Percentiles rank a stretch among this genome's conserved stretches.
phyloP scores from a whole-genome alignment of 2,329 filamentous ascomycete species.

The Chrysosporium queenslandicum region DNA sequence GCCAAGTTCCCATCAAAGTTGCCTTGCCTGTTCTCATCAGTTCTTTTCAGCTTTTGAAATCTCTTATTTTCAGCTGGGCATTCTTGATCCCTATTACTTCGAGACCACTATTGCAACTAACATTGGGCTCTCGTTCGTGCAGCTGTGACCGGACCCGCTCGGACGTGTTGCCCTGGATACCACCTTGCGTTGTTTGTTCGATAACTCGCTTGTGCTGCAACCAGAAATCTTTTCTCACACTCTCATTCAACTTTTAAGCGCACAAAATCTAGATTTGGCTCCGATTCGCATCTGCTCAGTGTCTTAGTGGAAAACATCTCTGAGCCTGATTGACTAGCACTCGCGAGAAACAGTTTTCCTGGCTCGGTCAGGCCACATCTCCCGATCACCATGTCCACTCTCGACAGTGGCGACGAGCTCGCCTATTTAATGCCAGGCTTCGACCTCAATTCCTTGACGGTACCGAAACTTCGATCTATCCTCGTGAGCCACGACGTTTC shows the following conservation, averaged over 20 bases:
- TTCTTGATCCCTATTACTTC: too few relatives aligned
- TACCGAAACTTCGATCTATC: conserved; percentile 81
- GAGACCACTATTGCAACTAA: too few relatives aligned
- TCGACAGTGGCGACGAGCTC: conserved; percentile 44
- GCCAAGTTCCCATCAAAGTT: not conserved
- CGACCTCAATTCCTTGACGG: conserved; percentile 70
- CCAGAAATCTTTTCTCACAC: not conserved
- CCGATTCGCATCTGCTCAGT: not conserved
- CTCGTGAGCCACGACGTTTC: conserved; percentile 77
- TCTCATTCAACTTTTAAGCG: not conserved
- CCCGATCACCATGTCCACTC: not conserved
- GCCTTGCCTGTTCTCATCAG: not conserved
- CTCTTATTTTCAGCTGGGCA: too few relatives aligned
- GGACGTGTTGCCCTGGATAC: conserved; percentile 34
- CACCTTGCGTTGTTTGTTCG: conserved; percentile 8
- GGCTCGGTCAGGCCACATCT: not conserved
- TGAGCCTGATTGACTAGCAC: not conserved
- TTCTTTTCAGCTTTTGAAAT: not conserved
- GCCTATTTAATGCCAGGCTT: conserved; percentile 83
- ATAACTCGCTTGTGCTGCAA: not conserved
- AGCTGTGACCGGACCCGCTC: not conserved
- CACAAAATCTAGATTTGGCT: not conserved
- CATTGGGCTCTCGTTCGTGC: not conserved
- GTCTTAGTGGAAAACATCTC: not conserved
- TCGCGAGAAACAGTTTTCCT: not conserved